These are phyloP conservation scores for Danielia reshetovae DNA, from an alignment of 805 yeast species.

Conservation along the genomic window DNA sequence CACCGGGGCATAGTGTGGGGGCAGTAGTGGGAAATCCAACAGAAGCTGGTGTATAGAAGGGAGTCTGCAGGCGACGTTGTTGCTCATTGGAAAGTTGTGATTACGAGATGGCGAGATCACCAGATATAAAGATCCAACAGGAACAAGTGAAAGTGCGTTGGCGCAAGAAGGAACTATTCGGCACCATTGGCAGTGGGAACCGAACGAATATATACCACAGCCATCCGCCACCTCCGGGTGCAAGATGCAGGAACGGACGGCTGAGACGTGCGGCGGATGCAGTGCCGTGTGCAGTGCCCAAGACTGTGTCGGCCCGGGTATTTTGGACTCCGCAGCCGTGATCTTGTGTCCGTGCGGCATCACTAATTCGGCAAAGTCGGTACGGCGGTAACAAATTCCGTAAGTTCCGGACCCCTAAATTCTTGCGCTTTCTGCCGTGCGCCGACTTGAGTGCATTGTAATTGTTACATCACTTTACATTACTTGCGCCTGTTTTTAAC, in stretches of 20 bases:
- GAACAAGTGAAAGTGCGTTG: not conserved
- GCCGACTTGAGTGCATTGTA: no score
- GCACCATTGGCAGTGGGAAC: no score
- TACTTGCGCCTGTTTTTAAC: no score
- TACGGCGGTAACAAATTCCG: no score
- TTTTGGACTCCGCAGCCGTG: no score
- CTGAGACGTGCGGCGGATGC: slow-evolving; percentile 6
- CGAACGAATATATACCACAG: not conserved
- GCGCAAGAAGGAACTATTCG: not conserved
- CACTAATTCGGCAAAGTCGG: no score
- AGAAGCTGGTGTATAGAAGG: slow-evolving; percentile 35
- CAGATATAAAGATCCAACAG: not conserved
- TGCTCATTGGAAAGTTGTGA: slow-evolving; percentile 5
- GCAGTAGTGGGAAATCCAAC: slow-evolving; percentile 29
- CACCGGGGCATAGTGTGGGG: slow-evolving; percentile 2
- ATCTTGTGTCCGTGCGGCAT: no score
- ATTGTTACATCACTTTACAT: no score
- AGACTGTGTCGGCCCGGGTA: no score
- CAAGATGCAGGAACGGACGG: slow-evolving; percentile 11
- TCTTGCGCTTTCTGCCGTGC: no score
- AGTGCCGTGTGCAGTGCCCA: slow-evolving; percentile 7
- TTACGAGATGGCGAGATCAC: not conserved
- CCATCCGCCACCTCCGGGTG: slow-evolving; percentile 8
- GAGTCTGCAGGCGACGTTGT: slow-evolving; percentile 17
- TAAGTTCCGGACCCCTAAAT: no score